Conservation (phyloP, 1,139 yeast genomes). For the Yamadazyma siamensis region DNA sequence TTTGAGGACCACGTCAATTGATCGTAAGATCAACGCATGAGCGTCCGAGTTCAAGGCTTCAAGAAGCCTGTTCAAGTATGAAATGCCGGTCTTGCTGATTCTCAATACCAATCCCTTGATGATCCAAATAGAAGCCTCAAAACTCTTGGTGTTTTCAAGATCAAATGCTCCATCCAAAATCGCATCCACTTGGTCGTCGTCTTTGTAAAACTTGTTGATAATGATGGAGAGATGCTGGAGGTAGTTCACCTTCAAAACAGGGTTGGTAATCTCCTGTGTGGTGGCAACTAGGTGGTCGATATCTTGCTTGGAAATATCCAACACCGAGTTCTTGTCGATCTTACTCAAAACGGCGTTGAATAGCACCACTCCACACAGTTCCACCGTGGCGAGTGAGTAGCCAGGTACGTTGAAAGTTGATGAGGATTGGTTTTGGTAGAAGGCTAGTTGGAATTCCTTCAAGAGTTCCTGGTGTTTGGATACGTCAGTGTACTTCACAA, state of each 20-base stretch:
- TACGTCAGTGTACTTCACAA: constrained; percentile 34
- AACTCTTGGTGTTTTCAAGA: constrained; percentile 7
- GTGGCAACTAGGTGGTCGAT: constrained; percentile 8
- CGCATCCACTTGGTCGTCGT: constrained; percentile 6
- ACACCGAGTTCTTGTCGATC: constrained; percentile 34
- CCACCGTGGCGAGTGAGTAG: constrained; percentile 29
- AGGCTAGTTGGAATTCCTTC: constrained; percentile 26
- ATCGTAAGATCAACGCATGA: constrained; percentile 38
- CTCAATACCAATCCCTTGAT: constrained; percentile 66
- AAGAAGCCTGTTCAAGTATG: constrained; percentile 33
- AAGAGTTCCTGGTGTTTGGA: constrained; percentile 38
- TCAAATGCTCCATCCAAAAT: constrained; percentile 3
- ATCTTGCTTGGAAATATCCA: constrained; percentile 10
- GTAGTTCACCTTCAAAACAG: constrained; percentile 49
- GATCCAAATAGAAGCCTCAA: constrained; percentile 67
- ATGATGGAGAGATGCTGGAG: constrained; percentile 56
- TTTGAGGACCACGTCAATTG: constrained; percentile 61
- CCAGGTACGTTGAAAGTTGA: constrained; percentile 11
- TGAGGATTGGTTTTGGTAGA: constrained; percentile 15
- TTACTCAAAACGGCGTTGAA: constrained; percentile 51
- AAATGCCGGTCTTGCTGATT: constrained; percentile 47
- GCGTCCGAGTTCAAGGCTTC: constrained; percentile 28
- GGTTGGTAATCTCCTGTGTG: constrained; percentile 12
- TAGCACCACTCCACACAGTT: constrained; percentile 26
- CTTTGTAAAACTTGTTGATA: constrained; percentile 43